Evolutionary conservation across 768 basidiomycete genomes (phyloP), one percentile per base, ranked within the genome.

Genomic region (Gyrodon lividus): DNA sequence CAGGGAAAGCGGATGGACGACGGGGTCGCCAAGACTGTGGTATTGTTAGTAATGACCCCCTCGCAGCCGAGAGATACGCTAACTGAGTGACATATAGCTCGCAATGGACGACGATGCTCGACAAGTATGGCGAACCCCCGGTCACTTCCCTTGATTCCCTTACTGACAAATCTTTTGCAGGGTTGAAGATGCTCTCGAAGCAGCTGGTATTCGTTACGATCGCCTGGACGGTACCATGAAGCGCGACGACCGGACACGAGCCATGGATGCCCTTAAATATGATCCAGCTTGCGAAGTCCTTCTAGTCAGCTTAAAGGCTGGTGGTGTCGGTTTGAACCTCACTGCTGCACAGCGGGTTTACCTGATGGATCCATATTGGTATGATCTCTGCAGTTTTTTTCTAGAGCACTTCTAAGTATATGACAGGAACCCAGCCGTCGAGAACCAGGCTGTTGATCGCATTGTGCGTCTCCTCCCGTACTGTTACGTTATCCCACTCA

Each of bases 211-310:
- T 64, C 82, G 80, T 22, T 97, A 92, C 66, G 89, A 94, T 59
- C 86, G 97, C 44, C 72, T 99, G 38, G 97, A 99, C 68, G 97
- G 97, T 1, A 94, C 92, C 3, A 99, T 99, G 97, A 95, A 90
- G 67, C 87, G 96, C 43, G 95, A 97, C 47, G 94, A 96, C 48
- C 85, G 97, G 16, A 87, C 84, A 12, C 80, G 81, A 48, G 91
- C 97, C 4, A 95, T 98, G 89, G 93, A 97, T 14, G 83, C 87
- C 2, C 77, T 99, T 52, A 95, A 94, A 72, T 78, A 80, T 57
- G 94, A 99, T 62, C 93, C 92, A 13, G 76, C 75, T 22, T 92
- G 91, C 64, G 97, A 99, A 74, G 92, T 99, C 14, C 77, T 99
- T 37, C 79, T 99, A 28, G 95, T 99, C 62, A 97, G 94, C 66